Conservation (phyloP, 495 filamentous ascomycete genomes). For the Stereocaulon alpinum region DNA sequence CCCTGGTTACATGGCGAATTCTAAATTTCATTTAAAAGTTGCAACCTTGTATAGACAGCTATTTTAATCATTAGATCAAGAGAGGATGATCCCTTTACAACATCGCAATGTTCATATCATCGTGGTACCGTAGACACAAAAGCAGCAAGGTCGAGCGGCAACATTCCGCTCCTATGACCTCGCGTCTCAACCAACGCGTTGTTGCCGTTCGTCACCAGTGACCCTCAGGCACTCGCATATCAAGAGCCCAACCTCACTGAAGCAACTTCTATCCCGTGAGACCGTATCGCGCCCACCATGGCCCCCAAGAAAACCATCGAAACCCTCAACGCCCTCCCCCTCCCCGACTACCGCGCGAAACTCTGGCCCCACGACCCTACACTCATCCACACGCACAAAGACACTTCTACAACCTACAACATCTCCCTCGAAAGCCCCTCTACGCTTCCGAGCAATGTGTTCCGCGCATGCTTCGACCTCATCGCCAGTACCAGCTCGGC, state of each 20-base stretch:
- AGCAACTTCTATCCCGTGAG: not conserved
- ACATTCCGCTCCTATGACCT: not conserved
- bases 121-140: too few relatives aligned
- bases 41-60: too few relatives aligned
- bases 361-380: slow-evolving; percentile 11
- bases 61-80: too few relatives aligned
- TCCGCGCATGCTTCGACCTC: slow-evolving; percentile 59
- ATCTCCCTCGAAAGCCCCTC: slow-evolving; percentile 39
- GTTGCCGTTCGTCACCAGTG: not conserved
- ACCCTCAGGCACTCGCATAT: not conserved
- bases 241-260: not conserved
- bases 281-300: not conserved
- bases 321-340: slow-evolving; percentile 18
- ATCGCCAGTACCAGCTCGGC: slow-evolving; percentile 56
- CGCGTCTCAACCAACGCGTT: not conserved
- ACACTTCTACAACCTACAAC: slow-evolving; percentile 22
- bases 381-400: not conserved
- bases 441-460: slow-evolving; percentile 39
- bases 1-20: too few relatives aligned
- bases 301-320: slow-evolving; percentile 3
- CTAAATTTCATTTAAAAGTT: too few relatives aligned
- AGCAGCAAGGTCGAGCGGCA: too few relatives aligned
- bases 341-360: slow-evolving; percentile 16
- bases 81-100: too few relatives aligned
- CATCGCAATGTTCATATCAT: too few relatives aligned